Evolutionary conservation across 2,329 filamentous ascomycete species (phyloP).

Genomic region (Diplodia corticola): DNA sequence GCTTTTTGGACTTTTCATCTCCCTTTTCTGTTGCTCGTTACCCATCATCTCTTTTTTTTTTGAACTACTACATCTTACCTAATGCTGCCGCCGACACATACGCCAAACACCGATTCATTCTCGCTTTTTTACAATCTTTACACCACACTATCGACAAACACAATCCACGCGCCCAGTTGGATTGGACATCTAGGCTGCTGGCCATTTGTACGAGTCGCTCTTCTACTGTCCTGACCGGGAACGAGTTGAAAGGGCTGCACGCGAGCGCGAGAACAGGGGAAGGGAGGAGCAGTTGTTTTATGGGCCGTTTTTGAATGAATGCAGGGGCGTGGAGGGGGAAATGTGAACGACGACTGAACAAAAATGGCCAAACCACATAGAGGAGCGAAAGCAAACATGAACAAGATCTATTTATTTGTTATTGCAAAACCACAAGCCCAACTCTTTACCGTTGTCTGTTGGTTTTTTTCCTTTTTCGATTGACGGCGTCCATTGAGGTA

Average conservation of each 20-base stretch:
- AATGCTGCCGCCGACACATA: conserved; percentile 9
- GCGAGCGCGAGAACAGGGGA: background rate
- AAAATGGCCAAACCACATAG: background rate
- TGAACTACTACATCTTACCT: conserved; percentile 9
- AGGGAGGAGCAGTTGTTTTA: background rate
- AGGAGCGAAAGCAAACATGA: background rate
- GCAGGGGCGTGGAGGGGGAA: background rate
- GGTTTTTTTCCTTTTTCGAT: background rate
- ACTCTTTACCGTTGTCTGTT: no score
- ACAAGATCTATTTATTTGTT: background rate
- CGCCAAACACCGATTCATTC: background rate
- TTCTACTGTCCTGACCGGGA: background rate
- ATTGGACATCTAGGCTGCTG: background rate
- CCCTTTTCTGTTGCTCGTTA: background rate
- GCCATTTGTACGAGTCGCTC: background rate
- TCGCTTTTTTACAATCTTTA: background rate
- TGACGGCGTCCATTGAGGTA: no score
- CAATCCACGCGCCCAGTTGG: background rate
- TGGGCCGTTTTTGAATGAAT: background rate
- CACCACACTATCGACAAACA: background rate
- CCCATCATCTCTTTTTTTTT: background rate
- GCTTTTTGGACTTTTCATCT: background rate
- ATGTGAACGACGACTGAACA: background rate
- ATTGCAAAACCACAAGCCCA: background rate
- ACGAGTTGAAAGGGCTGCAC: background rate